Evolutionary conservation across 352 stramenopile genomes (phyloP).

Genomic region (Phytophthora fragariae): DNA sequence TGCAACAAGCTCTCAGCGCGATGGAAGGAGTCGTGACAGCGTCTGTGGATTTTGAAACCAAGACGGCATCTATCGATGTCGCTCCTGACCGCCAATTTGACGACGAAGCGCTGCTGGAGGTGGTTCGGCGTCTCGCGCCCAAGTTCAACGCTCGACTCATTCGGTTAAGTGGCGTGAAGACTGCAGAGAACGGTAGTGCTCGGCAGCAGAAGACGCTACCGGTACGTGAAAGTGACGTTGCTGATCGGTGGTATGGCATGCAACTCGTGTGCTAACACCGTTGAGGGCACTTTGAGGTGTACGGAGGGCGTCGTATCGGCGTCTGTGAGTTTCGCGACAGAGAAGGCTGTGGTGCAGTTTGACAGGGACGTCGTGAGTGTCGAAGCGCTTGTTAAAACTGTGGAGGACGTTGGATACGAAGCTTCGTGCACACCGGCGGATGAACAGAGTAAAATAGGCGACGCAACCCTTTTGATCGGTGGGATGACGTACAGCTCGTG

Average conservation of each 20-base stretch:
- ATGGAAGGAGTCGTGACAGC: constrained; percentile 74
- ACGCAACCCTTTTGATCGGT: constrained; percentile 64
- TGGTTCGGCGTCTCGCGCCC: constrained; percentile 42
- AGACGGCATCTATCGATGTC: constrained; percentile 62
- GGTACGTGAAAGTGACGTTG: constrained; percentile 46
- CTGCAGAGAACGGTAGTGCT: background rate
- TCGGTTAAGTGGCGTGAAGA: background rate
- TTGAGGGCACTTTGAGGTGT: constrained; percentile 75
- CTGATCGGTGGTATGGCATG: constrained; percentile 91
- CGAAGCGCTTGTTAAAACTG: constrained; percentile 78
- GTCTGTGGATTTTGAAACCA: constrained; percentile 57
- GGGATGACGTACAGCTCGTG: constrained; percentile 94
- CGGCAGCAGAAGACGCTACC: background rate
- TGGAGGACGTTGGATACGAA: constrained; percentile 56
- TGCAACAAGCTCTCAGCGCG: constrained; percentile 81
- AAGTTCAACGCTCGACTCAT: constrained; percentile 50
- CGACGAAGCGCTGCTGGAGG: constrained; percentile 54
- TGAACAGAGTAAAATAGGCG: constrained; percentile 54
- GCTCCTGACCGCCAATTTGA: constrained; percentile 47
- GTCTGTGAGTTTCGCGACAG: constrained; percentile 81
- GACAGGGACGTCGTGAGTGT: constrained; percentile 66
- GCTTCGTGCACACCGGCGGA: constrained; percentile 61
- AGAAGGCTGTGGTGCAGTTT: constrained; percentile 76
- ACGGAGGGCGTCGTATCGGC: constrained; percentile 67
- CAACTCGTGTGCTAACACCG: constrained; percentile 87